Percentiles rank a stretch among this genome's conserved stretches.
These are phyloP conservation scores for Massospora cicadina DNA, from an alignment of 371 early-diverging fungal genomes.

Conservation along the genomic window DNA sequence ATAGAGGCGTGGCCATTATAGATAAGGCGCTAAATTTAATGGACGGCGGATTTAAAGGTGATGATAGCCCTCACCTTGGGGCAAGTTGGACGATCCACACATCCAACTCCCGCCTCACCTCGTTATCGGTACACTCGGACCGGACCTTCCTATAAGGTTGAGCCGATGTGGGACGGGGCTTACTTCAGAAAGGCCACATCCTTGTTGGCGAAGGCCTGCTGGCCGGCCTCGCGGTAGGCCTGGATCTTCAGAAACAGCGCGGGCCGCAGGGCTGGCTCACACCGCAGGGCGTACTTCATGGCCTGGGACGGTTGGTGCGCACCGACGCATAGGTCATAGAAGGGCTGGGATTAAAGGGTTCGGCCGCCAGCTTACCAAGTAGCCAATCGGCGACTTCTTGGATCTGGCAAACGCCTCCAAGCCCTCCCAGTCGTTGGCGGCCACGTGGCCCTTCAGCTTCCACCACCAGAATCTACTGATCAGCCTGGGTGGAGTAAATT, in stretches of 20 bases:
- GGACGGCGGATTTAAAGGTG: too few species aligned
- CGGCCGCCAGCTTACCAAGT: conserved; percentile 23
- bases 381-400: conserved; percentile 70
- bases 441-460: conserved; percentile 64
- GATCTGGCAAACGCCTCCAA: conserved; percentile 62
- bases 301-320: conserved; percentile 63
- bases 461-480: conserved; percentile 57
- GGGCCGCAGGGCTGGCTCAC: conserved; percentile 46
- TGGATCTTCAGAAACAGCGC: conserved; percentile 54
- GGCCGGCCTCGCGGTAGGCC: conserved; percentile 56
- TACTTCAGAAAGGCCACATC: conserved; percentile 45
- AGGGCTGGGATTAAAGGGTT: conserved; percentile 27
- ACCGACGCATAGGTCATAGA: conserved; percentile 64
- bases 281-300: conserved; percentile 52
- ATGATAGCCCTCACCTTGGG: neutral
- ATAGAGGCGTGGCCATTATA: too few species aligned
- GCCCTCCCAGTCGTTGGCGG: conserved; percentile 68
- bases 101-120: conserved; percentile 30
- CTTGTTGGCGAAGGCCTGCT: conserved; percentile 45
- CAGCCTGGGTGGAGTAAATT: neutral
- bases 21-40: too few species aligned
- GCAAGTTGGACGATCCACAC: conserved; percentile 27
- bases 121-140: conserved; percentile 28
- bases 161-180: conserved; percentile 10
- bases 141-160: conserved; percentile 23